Evolutionary conservation across 2,329 filamentous ascomycete species (phyloP).

Genomic region (Aspergillus floridensis): DNA sequence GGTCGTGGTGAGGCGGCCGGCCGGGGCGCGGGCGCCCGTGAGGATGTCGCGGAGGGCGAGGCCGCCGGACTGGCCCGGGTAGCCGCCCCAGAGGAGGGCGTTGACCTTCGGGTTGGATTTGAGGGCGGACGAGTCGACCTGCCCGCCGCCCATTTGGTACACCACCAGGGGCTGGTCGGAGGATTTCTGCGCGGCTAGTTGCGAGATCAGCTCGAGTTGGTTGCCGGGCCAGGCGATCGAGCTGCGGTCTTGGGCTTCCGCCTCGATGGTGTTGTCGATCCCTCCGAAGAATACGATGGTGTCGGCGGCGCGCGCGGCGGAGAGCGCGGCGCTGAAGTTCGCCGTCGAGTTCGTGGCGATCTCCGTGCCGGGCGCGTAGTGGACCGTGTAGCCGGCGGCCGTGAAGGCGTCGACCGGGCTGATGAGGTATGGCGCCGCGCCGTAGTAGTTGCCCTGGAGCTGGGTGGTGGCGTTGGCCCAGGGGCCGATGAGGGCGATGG

Average conservation of each 20-base stretch:
- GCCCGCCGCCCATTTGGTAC: slow-evolving; percentile 45
- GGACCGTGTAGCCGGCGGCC: slow-evolving; percentile 46
- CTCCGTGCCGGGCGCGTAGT: slow-evolving; percentile 44
- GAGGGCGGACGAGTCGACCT: slow-evolving; percentile 43
- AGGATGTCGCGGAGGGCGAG: slow-evolving; percentile 43
- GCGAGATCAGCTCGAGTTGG: slow-evolving; percentile 40
- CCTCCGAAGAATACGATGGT: slow-evolving; percentile 43
- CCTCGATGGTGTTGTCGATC: slow-evolving; percentile 43
- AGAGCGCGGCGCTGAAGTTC: slow-evolving; percentile 34
- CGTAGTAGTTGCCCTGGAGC: slow-evolving; percentile 60
- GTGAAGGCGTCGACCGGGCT: slow-evolving; percentile 54
- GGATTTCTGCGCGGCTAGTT: slow-evolving; percentile 28
- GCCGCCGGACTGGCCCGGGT: slow-evolving; percentile 46
- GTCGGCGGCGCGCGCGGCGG: slow-evolving; percentile 36
- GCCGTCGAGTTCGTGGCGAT: slow-evolving; percentile 29
- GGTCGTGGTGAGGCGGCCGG: slow-evolving; percentile 41
- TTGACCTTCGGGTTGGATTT: slow-evolving; percentile 41
- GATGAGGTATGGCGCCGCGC: slow-evolving; percentile 55
- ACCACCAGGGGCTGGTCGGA: slow-evolving; percentile 43
- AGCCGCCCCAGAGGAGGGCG: slow-evolving; percentile 45
- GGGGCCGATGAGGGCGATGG: slow-evolving; percentile 56
- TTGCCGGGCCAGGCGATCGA: slow-evolving; percentile 45
- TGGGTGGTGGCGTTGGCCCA: slow-evolving; percentile 59
- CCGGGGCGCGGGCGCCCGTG: slow-evolving; percentile 41
- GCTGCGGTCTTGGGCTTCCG: slow-evolving; percentile 41